A percentile compares a stretch with the other conserved stretches of the same genome.
These are phyloP conservation scores for Heracleum sosnowskyi DNA, from an alignment of 129 eudicot genomes.

Conservation along the genomic window DNA sequence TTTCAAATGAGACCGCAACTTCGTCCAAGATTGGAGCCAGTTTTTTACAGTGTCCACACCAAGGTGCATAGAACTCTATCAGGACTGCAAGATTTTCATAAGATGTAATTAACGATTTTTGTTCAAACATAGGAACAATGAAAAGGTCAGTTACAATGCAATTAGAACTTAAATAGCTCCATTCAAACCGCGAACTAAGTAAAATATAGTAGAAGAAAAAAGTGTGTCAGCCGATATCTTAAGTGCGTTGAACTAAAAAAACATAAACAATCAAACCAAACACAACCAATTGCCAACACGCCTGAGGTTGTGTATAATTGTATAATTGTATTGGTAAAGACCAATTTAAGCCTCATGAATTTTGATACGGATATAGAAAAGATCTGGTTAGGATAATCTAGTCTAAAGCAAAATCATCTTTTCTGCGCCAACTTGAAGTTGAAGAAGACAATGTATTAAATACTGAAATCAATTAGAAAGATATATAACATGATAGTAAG, in stretches of 20 bases:
- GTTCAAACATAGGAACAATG: background rate
- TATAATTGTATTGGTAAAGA: background rate
- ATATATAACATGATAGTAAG: background rate
- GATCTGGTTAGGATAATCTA: background rate
- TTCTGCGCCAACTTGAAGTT: background rate
- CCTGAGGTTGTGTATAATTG: background rate
- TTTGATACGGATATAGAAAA: background rate
- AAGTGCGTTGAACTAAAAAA: background rate
- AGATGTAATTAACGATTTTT: background rate
- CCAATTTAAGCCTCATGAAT: background rate
- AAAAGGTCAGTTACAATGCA: background rate
- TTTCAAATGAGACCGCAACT: conserved; percentile 68
- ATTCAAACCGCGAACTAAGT: background rate
- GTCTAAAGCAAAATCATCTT: background rate
- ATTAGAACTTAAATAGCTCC: background rate
- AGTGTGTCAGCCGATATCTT: background rate
- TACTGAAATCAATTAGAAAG: background rate
- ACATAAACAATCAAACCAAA: background rate
- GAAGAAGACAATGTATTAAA: background rate
- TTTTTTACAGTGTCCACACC: conserved; percentile 96
- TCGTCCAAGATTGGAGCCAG: conserved; percentile 78
- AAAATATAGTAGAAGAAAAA: background rate
- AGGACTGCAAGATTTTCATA: conserved; percentile 36
- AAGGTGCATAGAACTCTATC: conserved; percentile 85
- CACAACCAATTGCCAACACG: background rate